Percentiles rank a stretch among this genome's conserved stretches.
These are phyloP conservation scores for Hypocreales sp. DNA, from an alignment of 2,329 filamentous ascomycete genomes.

Conservation along the genomic window DNA sequence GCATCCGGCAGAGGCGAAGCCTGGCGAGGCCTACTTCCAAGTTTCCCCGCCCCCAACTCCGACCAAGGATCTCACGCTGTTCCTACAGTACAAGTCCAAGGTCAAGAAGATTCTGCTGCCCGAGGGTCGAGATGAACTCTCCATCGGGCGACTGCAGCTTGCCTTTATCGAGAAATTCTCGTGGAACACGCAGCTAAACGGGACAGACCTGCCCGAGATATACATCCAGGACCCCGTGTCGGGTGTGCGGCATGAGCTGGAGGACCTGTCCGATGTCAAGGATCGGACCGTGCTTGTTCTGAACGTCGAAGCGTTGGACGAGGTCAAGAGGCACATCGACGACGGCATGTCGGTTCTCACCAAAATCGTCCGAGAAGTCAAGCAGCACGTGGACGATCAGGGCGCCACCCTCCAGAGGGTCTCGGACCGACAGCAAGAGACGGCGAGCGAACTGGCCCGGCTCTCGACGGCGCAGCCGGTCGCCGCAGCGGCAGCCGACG, in stretches of 20 bases:
- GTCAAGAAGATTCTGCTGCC: constrained; percentile 90
- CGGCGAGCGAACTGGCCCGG: constrained; percentile 69
- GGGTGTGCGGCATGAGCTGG: constrained; percentile 89
- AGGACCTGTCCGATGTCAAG: constrained; percentile 85
- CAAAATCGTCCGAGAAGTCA: constrained; percentile 72
- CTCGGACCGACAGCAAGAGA: constrained; percentile 79
- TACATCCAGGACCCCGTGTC: constrained; percentile 95
- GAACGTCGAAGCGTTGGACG: constrained; percentile 84
- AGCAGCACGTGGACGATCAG: constrained; percentile 71
- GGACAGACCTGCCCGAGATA: constrained; percentile 84
- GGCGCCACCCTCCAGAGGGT: constrained; percentile 69
- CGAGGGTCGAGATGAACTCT: constrained; percentile 71
- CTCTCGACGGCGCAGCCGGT: constrained; percentile 31
- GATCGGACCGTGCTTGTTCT: constrained; percentile 89
- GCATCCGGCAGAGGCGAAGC: constrained; percentile 26
- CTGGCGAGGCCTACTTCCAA: constrained; percentile 33
- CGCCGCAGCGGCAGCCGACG: constrained; percentile 24
- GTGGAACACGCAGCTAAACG: constrained; percentile 94
- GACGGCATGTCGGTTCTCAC: constrained; percentile 73
- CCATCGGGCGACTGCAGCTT: constrained; percentile 75
- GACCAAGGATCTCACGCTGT: constrained; percentile 81
- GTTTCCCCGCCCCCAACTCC: constrained; percentile 48
- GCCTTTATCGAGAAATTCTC: constrained; percentile 99
- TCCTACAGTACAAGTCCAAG: constrained; percentile 90
- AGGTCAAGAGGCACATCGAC: constrained; percentile 92